These are phyloP conservation scores for Scalesia atractyloides DNA, from an alignment of 129 eudicot genomes.

Conservation along the genomic window DNA sequence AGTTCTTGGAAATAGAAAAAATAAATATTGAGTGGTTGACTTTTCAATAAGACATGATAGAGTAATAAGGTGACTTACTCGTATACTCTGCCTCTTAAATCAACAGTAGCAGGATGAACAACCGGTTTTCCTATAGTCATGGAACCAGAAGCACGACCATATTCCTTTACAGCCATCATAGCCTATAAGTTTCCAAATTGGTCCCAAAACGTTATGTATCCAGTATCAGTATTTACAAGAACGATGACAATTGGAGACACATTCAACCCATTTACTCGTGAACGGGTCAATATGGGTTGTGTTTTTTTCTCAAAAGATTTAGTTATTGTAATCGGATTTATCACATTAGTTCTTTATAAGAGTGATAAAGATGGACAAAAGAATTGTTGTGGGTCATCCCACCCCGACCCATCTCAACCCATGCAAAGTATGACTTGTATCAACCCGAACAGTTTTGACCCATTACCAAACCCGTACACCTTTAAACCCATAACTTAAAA, in stretches of 20 bases:
- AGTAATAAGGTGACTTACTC: conserved; percentile 51
- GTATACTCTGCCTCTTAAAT: conserved; percentile 85
- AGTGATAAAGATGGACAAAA: neutral
- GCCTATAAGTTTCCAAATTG: conserved; percentile 47
- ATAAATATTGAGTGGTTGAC: neutral
- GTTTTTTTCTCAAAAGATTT: neutral
- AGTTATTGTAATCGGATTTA: neutral
- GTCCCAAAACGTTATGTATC: conserved; percentile 7
- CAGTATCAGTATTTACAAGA: neutral
- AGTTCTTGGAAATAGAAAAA: conserved; percentile 1
- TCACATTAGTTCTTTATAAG: neutral
- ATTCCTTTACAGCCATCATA: conserved; percentile 90
- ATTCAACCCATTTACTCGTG: neutral
- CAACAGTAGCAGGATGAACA: conserved; percentile 81
- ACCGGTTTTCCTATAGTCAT: conserved; percentile 77
- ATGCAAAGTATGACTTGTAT: conserved; percentile 1
- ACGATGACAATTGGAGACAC: conserved; percentile 10
- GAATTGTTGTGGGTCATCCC: neutral
- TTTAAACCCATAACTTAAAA: neutral
- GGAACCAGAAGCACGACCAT: conserved; percentile 82
- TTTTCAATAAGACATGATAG: neutral
- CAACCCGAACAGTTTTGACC: neutral
- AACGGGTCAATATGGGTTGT: neutral
- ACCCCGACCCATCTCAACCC: neutral
- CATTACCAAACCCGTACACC: neutral